A percentile compares a stretch with the other conserved stretches of the same genome.
Evolutionary conservation across 805 yeast genomes (phyloP).

Genomic region (Hyphopichia homilentoma): DNA sequence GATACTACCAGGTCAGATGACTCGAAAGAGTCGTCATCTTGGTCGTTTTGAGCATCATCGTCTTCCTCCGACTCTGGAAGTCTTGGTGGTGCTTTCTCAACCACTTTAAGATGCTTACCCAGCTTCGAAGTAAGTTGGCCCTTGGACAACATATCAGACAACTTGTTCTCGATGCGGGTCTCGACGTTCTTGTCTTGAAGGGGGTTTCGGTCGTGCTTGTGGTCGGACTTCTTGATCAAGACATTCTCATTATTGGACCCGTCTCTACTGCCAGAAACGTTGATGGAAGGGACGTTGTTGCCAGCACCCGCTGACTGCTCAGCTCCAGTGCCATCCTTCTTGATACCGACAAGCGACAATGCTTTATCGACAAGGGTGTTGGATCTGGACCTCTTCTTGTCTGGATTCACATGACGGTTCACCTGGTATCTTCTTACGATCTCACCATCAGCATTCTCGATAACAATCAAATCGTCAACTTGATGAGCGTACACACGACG

Average conservation of each 20-base stretch:
- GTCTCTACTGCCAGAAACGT: conserved; percentile 6
- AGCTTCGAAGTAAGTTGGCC: conserved; percentile 1
- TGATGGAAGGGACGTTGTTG: conserved; percentile 6
- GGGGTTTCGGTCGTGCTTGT: conserved; percentile 7
- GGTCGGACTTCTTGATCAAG: conserved; percentile 10
- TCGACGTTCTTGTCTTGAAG: conserved; percentile 11
- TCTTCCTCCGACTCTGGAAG: conserved; percentile 16
- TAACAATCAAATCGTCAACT: conserved; percentile 69
- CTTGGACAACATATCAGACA: conserved; percentile 11
- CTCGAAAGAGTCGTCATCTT: conserved; percentile 13
- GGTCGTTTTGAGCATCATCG: conserved; percentile 17
- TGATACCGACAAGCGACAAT: conserved; percentile 53
- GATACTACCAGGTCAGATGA: conserved; percentile 15
- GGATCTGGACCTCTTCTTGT: conserved; percentile 32
- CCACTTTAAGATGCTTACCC: conserved; percentile 2
- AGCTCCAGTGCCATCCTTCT: conserved; percentile 14
- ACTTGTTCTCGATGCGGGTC: conserved; percentile 13
- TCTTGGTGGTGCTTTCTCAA: conserved; percentile 1
- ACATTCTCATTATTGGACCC: conserved; percentile 9
- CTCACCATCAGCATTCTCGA: conserved; percentile 92
- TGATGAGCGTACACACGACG: conserved; percentile 67
- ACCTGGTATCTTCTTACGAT: conserved; percentile 78
- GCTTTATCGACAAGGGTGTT: conserved; percentile 44
- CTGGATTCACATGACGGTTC: conserved; percentile 44
- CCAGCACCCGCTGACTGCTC: conserved; percentile 6